Evolutionary conservation across 2,329 filamentous ascomycete species (phyloP), one percentile per base, ranked within the genome.

Genomic region (Aspergillus luchuensis): DNA sequence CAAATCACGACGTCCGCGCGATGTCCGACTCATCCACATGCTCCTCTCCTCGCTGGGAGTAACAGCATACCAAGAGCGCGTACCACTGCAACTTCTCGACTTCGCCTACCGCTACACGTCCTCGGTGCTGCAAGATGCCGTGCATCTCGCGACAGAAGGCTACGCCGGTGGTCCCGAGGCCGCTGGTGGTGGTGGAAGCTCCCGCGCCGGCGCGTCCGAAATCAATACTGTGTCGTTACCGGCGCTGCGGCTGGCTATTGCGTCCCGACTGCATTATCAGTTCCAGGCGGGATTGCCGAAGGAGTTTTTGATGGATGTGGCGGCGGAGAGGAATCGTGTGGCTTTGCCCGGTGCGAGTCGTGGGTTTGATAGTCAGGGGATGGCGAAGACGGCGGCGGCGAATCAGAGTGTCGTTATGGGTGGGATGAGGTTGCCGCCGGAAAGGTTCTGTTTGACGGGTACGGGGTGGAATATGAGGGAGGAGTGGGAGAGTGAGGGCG

Each of bases 391-490:
- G 21, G 65, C 58, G 54, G 60, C 65, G 2, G 65, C 69, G 17
- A 70, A 71, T 45, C 74, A 72, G 57, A 75, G 77, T 61, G 68
- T 79, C 7, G 64, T 76, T 54, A 76, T 81, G 66, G 79, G 80
- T 68, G 86, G 86, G 2, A 77, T 88, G 60, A 77, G 85, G 59
- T 70, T 89, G 69, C 87, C 87, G 62, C 83, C 84, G 13, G 87
- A 89, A 79, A 77, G 85, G 71, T 88, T 87, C 67, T 85, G 84
- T 71, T 74, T 86, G 53, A 86, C 83, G 3, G 85, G 85, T 0
- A 77, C 78, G 8, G 82, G 80, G 36, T 87, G 84, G 84, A 79
- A 80, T 39, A 71, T 87, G 73, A 81, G 80, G 70, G 83, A 85
- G 60, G 83, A 85, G 67, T 86, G 83, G 84, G 82, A 85, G 56